These are phyloP conservation scores for Phylloporus sp. DNA, from an alignment of 768 basidiomycete species.

Conservation along the genomic window DNA sequence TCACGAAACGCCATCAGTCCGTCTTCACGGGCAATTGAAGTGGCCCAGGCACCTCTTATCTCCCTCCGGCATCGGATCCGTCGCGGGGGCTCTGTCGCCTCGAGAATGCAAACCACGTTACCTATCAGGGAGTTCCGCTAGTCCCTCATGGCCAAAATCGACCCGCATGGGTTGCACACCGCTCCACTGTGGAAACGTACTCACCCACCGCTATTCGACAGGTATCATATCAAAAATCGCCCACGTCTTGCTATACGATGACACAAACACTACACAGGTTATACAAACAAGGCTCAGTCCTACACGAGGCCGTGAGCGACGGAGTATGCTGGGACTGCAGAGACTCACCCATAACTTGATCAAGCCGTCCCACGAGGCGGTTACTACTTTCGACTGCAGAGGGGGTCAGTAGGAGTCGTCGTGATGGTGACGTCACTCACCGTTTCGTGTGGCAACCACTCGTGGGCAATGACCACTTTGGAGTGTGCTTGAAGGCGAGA, in stretches of 20 bases:
- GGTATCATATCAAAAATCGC: no score
- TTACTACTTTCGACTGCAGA: constrained; percentile 88
- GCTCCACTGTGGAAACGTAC: no score
- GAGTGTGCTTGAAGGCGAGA: constrained; percentile 83
- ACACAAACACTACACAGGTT: constrained; percentile 10
- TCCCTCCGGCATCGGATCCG: constrained; percentile 12
- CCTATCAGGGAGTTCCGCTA: neutral
- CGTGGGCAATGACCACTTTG: constrained; percentile 96
- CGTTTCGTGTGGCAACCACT: constrained; percentile 96
- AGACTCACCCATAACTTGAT: constrained; percentile 93
- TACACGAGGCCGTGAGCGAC: constrained; percentile 13
- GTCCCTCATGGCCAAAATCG: no score
- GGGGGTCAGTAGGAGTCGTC: constrained; percentile 8
- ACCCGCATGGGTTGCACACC: no score
- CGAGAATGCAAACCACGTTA: neutral
- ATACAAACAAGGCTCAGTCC: constrained; percentile 25
- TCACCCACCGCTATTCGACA: no score
- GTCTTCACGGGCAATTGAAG: constrained; percentile 3
- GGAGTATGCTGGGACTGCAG: neutral
- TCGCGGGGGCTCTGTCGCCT: neutral
- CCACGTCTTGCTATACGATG: neutral
- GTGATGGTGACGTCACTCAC: constrained; percentile 45
- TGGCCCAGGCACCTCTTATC: constrained; percentile 1
- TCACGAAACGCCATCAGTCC: constrained; percentile 11
- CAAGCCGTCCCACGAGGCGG: constrained; percentile 95